These are phyloP conservation scores for Amaranthus cruentus DNA, from an alignment of 148 eudicot species.

Conservation along the genomic window DNA sequence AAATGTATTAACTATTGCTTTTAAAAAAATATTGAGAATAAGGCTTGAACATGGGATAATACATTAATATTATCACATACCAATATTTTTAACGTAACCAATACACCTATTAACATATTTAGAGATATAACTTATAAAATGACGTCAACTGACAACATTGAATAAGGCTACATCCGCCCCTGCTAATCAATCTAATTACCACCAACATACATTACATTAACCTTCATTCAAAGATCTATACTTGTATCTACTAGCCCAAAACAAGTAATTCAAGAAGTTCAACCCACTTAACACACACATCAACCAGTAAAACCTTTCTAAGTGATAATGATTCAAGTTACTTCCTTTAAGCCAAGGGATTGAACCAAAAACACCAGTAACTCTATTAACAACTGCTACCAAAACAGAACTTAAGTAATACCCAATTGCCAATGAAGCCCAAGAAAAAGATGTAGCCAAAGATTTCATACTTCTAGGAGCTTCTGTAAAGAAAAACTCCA, in stretches of 20 bases:
- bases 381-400: conserved; percentile 47
- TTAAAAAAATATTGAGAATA: too few species aligned
- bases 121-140: too few species aligned
- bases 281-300: conserved; percentile 51
- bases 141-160: too few species aligned
- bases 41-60: too few species aligned
- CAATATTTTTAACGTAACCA: too few species aligned
- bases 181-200: too few species aligned
- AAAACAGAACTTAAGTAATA: conserved; percentile 66
- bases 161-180: too few species aligned
- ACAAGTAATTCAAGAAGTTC: conserved; percentile 49
- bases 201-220: too few species aligned
- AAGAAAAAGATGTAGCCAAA: conserved; percentile 62
- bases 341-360: conserved; percentile 51
- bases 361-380: conserved; percentile 24
- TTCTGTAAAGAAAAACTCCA: conserved; percentile 77
- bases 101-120: too few species aligned
- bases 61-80: too few species aligned
- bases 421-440: conserved; percentile 66
- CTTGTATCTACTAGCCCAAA: conserved; percentile 63
- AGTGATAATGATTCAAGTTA: conserved; percentile 46
- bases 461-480: conserved; percentile 71
- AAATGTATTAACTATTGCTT: too few species aligned
- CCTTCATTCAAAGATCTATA: conserved; percentile 32
- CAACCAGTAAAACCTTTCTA: conserved; percentile 68